Base-by-base conservation (phyloP, 176 grass and related monocot species). In the Stipa capillata region DNA sequence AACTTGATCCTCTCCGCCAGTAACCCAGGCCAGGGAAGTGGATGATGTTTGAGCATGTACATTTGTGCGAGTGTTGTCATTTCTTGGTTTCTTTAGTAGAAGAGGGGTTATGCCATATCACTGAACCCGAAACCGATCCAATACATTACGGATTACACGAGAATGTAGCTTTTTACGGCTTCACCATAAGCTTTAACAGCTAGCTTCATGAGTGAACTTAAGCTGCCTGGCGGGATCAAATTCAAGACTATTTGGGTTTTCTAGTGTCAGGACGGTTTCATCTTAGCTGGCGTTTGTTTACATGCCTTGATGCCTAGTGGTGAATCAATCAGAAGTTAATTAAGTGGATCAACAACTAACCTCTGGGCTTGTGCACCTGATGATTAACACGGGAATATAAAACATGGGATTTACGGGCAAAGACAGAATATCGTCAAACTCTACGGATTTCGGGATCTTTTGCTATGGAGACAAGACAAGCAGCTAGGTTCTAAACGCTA, bases 401-500 rank as follows among this genome's bases (percentile, higher is more conserved):
- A 67, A 21, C 24, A 81, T 45, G 41, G 18, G 39, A 33, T 79
- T 79, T 52, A 36, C 18, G 51, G 57, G 55, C 49, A 65, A 29
- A 16, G 23, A 86, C 29, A 41, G 21, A n/a, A 16, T 66, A 16
- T 64, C 17, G 62, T 65, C 34, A 39, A 39, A 61, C 33, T 44
- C 48, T 69, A 53, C 8, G 37, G 53, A 57, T 35, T 32, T 24
- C n/a, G 5, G 34, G 34, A 87, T 87, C 72, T 63, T 87, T 57
- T 77, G 72, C 35, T 3, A 59, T 32, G 16, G 28, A 85, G 28
- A 85, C 69, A 65, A 12, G 68, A 47, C 69, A 66, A 17, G 40
- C 48, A 13, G 77, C 59, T 75, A 86, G 50, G 40, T 76, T 74
- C 56, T 21, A 72, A 61, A 72, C 45, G 41, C 21, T n/a, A n/a